These are phyloP conservation scores for Cytospora mali DNA, from an alignment of 2,329 filamentous ascomycete species.

Conservation along the genomic window DNA sequence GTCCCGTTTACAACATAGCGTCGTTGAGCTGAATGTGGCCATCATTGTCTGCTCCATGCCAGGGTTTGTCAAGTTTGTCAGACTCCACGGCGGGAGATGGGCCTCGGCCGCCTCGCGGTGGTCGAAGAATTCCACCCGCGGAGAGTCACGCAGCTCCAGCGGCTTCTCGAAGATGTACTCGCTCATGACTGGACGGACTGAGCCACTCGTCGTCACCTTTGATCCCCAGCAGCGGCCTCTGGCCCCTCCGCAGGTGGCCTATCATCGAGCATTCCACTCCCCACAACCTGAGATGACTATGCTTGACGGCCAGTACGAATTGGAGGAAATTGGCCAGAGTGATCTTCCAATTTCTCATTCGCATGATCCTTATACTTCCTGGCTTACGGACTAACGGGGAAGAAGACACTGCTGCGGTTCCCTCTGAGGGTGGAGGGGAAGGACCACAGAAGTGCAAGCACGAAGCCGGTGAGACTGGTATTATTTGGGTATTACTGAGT, in stretches of 20 bases:
- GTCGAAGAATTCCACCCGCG: neutral
- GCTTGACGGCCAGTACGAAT: neutral
- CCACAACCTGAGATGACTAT: neutral
- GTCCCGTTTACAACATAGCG: constrained; percentile 3
- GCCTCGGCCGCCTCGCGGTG: neutral
- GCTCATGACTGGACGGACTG: neutral
- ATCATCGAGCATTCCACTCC: neutral
- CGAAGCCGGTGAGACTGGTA: no score
- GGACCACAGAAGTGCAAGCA: no score
- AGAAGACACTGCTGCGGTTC: no score
- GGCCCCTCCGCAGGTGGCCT: neutral
- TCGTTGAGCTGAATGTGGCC: constrained; percentile 30
- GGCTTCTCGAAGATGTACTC: neutral
- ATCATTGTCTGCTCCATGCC: constrained; percentile 29
- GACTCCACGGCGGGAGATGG: neutral
- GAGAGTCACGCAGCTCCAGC: neutral
- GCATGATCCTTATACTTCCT: neutral
- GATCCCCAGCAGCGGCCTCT: neutral
- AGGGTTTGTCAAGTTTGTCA: constrained; percentile 8
- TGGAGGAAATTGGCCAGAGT: neutral
- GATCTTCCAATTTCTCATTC: neutral
- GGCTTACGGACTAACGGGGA: neutral
- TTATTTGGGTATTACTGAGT: no score
- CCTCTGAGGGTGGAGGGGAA: no score
- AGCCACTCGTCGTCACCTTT: neutral